Base-by-base conservation (phyloP, 2,329 filamentous ascomycete species). In the Reticulascus tulasneorum region DNA sequence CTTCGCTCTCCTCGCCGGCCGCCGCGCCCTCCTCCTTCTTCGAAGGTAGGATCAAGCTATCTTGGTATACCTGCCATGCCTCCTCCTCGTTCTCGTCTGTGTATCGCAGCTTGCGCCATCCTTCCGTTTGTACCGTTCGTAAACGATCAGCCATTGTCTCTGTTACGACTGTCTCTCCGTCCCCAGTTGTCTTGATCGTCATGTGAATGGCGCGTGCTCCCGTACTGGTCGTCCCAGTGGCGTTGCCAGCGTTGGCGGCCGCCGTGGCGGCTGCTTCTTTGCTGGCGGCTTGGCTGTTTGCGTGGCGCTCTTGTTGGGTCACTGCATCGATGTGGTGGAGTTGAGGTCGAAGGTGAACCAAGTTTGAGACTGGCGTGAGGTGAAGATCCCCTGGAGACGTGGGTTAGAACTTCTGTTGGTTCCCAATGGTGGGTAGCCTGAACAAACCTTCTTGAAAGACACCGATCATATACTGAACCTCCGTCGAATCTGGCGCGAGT, bases 251-350 rank as follows among this genome's bases (percentile, higher is more conserved):
- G 57, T 64, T 47, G 55, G 58, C 37, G 54, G 55, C 47, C 53
- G 62, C 47, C 1, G 56, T 49, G 50, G 62, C 44, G 5, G 52
- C 55, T 8, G 47, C 47, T 15, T 56, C 47, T 17, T 61, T 59
- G 36, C 59, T 52, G 56, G 65, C 52, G 23, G 64, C 61, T 31
- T 61, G 59, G 10, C 58, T 53, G 11, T 62, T 55, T n/a, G 51
- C 49, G 26, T 70, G 68, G 27, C 76, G 76, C 23, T 84, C 79
- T 37, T 86, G 74, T 51, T 96, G 88, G 29, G 82, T 72, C 29
- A 80, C 64, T 4, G 93, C 91, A 62, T 97, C 93, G 48, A 97
- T 73, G 63, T 97, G 89, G 62, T 95, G 88, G 43, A 94, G 84
- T 54, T 96, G 87, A 0, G 93, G 89, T 5, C 90, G 85, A 54